Conservation (phyloP, 805 yeast species). For the Vanderwaltozyma yarrowii region DNA sequence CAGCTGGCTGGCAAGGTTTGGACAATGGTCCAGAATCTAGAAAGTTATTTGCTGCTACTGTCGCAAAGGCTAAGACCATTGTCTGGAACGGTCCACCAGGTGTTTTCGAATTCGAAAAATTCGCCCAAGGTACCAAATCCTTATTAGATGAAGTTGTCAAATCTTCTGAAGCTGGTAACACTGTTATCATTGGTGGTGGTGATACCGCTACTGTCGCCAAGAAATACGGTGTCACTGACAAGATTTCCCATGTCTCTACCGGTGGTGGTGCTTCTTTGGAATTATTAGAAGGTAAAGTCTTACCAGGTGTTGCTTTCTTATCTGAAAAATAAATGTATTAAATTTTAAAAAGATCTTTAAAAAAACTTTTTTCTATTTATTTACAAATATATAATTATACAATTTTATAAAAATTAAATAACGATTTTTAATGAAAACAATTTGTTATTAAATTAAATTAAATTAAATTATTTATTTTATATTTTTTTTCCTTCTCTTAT, state of each 20-base stretch:
- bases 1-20: slow-evolving; percentile 91
- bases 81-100: slow-evolving; percentile 99
- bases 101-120: slow-evolving; percentile 93
- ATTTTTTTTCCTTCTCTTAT: background rate
- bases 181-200: slow-evolving; percentile 96
- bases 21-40: slow-evolving; percentile 90
- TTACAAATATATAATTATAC: background rate
- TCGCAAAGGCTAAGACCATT: slow-evolving; percentile 90
- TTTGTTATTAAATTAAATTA: slow-evolving; percentile 1
- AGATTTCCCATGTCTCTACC: slow-evolving; percentile 96
- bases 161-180: slow-evolving; percentile 79
- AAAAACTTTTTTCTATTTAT: background rate
- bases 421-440: slow-evolving; percentile 2
- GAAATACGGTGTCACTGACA: slow-evolving; percentile 94
- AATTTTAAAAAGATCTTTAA: slow-evolving; percentile 3
- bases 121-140: slow-evolving; percentile 85
- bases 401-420: slow-evolving; percentile 4
- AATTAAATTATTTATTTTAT: background rate
- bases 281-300: slow-evolving; percentile 95
- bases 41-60: slow-evolving; percentile 69
- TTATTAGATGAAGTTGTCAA: slow-evolving; percentile 81
- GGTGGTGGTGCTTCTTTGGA: slow-evolving; percentile 99
- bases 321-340: slow-evolving; percentile 42
- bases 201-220: slow-evolving; percentile 99
- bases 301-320: slow-evolving; percentile 95